Conservation (phyloP, 1,139 yeast genomes). For the Ashbya aceris region DNA sequence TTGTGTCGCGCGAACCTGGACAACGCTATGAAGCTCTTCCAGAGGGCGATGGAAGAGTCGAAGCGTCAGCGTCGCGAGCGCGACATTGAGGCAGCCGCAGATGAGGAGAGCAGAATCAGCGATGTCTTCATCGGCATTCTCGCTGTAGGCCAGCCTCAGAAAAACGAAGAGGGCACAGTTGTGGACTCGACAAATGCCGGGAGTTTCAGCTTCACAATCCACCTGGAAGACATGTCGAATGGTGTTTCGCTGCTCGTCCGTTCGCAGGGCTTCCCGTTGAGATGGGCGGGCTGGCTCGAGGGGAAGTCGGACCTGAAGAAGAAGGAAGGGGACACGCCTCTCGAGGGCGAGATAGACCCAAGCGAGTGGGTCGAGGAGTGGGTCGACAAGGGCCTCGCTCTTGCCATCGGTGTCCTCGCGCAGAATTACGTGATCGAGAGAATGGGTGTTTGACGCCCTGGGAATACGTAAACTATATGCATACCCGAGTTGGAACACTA, state of each 20-base stretch:
- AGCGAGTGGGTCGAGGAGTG: constrained; percentile 93
- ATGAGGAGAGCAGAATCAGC: constrained; percentile 38
- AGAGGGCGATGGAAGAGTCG: constrained; percentile 29
- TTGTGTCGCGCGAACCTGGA: constrained; percentile 82
- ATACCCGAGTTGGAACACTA: too few species aligned
- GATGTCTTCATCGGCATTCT: constrained; percentile 74
- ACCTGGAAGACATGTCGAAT: constrained; percentile 71
- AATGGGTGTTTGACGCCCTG: constrained; percentile 53
- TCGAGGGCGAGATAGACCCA: constrained; percentile 61
- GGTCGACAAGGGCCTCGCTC: constrained; percentile 74
- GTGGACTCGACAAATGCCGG: constrained; percentile 34
- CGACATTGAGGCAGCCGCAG: constrained; percentile 10
- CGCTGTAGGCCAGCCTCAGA: constrained; percentile 38
- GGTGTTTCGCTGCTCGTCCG: constrained; percentile 62
- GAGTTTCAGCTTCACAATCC: constrained; percentile 58
- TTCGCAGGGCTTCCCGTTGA: constrained; percentile 82
- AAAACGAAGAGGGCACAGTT: constrained; percentile 29
- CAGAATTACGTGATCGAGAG: constrained; percentile 85
- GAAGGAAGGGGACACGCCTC: constrained; percentile 24
- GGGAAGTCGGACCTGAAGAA: constrained; percentile 30
- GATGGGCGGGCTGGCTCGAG: constrained; percentile 84
- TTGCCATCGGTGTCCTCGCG: constrained; percentile 77
- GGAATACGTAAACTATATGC: too few species aligned
- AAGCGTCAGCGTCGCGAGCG: constrained; percentile 21
- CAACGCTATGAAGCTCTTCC: constrained; percentile 47